These are phyloP conservation scores for Apiospora malaysiana DNA, from an alignment of 2,329 filamentous ascomycete species.

Conservation along the genomic window DNA sequence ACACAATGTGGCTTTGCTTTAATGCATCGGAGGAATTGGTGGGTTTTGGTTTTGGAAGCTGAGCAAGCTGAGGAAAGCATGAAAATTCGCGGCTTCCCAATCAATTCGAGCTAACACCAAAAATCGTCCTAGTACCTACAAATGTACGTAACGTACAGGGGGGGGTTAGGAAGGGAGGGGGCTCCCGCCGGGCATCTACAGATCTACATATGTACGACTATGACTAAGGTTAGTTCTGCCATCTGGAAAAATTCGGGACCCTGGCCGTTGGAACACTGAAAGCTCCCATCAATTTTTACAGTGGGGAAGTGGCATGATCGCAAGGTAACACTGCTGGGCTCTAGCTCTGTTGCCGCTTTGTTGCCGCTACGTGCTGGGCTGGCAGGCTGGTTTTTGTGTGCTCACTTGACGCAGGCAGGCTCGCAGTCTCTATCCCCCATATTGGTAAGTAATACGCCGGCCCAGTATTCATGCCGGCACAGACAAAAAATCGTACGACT, in stretches of 20 bases:
- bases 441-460: neutral
- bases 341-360: neutral
- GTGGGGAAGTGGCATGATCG: conserved; percentile 18
- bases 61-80: neutral
- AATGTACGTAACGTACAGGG: neutral
- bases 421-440: neutral
- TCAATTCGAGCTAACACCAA: neutral
- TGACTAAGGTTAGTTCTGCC: too few species aligned
- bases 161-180: neutral
- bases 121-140: neutral
- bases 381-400: neutral
- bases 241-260: neutral
- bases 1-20: neutral
- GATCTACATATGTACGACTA: too few species aligned
- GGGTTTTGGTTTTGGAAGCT: neutral
- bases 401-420: neutral
- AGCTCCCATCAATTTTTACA: neutral
- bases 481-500: conserved; percentile 4
- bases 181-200: neutral
- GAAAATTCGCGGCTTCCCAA: neutral
- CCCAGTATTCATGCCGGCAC: conserved; percentile 10
- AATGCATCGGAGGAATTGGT: neutral
- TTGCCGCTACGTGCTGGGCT: too few species aligned
- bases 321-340: neutral
- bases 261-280: neutral